Evolutionary conservation across 2,329 filamentous ascomycete species (phyloP), one percentile per base, ranked within the genome.

Genomic region (Pseudogymnoascus sp.): DNA sequence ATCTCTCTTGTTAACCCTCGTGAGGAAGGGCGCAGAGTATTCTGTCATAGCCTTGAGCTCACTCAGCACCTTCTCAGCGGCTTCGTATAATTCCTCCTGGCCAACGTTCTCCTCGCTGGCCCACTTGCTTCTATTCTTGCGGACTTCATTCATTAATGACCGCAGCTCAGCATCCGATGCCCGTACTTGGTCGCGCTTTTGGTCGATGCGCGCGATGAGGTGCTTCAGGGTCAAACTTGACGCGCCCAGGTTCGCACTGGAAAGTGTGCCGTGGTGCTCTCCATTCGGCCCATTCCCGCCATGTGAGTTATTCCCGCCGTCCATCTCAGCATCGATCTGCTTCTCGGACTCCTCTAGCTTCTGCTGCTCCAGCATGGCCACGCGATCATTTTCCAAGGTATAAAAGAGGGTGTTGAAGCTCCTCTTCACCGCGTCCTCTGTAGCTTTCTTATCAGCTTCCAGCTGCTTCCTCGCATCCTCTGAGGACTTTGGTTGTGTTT

Each of bases 111-210:
- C 95, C 76, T 97, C 95, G 74, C 90, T 97, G 3, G 95, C 93
- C 95, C 95, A 99, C 78, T 99, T 99, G 76, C 93, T 97, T 71
- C 95, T 84, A 70, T 97, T 97, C 76, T 97, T 99, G 67, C 95
- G 86, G 17, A 99, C 95, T 76, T 99, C 95, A 71, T 95, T 97
- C 84, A 99, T 96, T 64, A 99, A 79, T 60, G 89, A 91, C 65
- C 95, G 87, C 65, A 99, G 80, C 73, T 99, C 93, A 23, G 92
- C 89, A 78, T 99, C 95, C 1, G 93, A 96, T 17, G 95, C 93
- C 74, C 87, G 86, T 62, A 99, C 93, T 78, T 91, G 86, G 68
- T 91, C 88, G 71, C 95, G 88, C 78, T 97, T 95, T 76, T 90
- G 85, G 75, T 99, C 95, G 72, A 99, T 97, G 64, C 93, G 86